Evolutionary conservation across 2,329 filamentous ascomycete genomes (phyloP), one percentile per base, ranked within the genome.

Genomic region (Chaetomium sp.): DNA sequence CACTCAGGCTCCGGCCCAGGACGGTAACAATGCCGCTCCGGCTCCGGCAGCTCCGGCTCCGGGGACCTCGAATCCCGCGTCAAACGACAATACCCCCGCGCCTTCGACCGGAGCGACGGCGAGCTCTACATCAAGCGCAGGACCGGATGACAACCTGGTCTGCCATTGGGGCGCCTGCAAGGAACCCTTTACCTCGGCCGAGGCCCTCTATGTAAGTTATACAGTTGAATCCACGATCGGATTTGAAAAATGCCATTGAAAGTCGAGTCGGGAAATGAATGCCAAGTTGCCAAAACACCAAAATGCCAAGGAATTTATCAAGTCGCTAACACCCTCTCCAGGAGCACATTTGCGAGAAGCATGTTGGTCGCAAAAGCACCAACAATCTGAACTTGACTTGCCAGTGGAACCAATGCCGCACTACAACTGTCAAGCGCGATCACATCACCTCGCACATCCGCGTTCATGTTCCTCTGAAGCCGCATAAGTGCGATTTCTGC

Each of bases 371-470:
- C 79, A 99, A 99, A 84, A 96, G 92, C 82, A 99, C 95, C 75
- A 98, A 98, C 83, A 99, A 99, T 80, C 84, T 99, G 74, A 98
- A 95, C 79, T 80, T 99, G 76, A 97, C 93, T 62, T 99, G 95
- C 80, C 92, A 96, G 77, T 99, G 95, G 95, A 95, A 93, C 72
- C 90, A 90, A 69, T 99, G 95, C 82, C 89, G 93, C 69, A 98
- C 94, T 25, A 97, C 93, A 56, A 98, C 94, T 2, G 94, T 98
- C 77, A 98, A 99, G 85, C 92, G 95, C 74, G 95, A 98, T 74
- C 95, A 99, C 81, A 99, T 99, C 79, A 99, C 95, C 58, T 98
- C 95, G 58, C 95, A 99, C 79, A 97, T 99, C 73, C 92, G 95
- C 70, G 95, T 98, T 61, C 95, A 99, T 77, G 94, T 99, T n/a